phyloP scores from a whole-genome alignment of 2,329 filamentous ascomycete species.

The Phaeosphaeria sp. region DNA sequence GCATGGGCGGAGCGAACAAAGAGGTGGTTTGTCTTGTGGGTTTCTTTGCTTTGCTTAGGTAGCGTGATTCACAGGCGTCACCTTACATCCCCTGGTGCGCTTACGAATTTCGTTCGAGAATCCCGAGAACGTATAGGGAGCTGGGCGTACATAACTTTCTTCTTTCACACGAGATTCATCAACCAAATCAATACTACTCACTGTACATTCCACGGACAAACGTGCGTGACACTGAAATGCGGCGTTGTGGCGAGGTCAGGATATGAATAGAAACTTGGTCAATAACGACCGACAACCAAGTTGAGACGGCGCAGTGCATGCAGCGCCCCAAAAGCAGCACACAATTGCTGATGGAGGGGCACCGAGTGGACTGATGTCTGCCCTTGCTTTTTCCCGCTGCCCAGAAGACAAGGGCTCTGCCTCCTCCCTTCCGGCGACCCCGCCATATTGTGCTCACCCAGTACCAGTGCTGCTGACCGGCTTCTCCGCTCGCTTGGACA shows the following conservation, averaged over 20 bases:
- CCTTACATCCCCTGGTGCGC: background rate
- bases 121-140: background rate
- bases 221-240: background rate
- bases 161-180: background rate
- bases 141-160: constrained; percentile 4
- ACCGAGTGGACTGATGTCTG: background rate
- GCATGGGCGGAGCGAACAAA: constrained; percentile 40
- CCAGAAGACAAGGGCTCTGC: background rate
- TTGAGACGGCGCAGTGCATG: background rate
- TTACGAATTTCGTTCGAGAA: background rate
- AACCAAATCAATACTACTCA: background rate
- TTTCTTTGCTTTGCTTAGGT: constrained; percentile 15
- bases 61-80: constrained; percentile 1
- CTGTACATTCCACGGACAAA: background rate
- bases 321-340: background rate
- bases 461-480: background rate
- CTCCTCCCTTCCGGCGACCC: background rate
- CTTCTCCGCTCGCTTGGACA: background rate
- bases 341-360: background rate
- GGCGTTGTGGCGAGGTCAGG: background rate
- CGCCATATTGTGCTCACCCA: background rate
- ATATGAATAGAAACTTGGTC: constrained; percentile 1
- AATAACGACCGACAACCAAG: background rate
- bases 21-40: constrained; percentile 24
- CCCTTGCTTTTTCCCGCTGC: constrained; percentile 3